Percentiles rank a stretch among this genome's conserved stretches.
These are phyloP conservation scores for Ophiosphaerella herpotricha DNA, from an alignment of 2,329 filamentous ascomycete species.

Conservation along the genomic window DNA sequence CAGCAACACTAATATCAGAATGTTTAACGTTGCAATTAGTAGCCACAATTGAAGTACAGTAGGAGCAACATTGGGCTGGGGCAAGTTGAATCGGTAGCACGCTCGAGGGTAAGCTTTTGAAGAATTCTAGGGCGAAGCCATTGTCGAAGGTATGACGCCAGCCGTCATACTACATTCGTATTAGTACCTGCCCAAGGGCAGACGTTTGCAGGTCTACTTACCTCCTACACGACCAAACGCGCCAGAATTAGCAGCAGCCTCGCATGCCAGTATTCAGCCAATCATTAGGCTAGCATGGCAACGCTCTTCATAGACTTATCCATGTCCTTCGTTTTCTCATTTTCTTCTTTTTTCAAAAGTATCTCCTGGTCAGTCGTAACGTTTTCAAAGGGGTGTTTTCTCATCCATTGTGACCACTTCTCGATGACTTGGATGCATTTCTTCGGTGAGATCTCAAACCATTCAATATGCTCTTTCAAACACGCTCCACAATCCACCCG, in stretches of 20 bases:
- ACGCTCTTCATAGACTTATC: too few relatives aligned
- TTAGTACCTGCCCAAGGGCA: conserved; percentile 1
- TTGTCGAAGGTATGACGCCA: conserved; percentile 10
- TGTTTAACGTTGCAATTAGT: conserved; percentile 4
- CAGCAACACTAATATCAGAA: conserved; percentile 7
- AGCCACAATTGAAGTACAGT: conserved; percentile 8
- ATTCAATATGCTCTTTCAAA: conserved; percentile 16
- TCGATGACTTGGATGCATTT: conserved; percentile 9
- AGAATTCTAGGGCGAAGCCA: conserved; percentile 9
- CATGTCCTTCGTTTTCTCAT: too few relatives aligned
- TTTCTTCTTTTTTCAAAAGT: too few relatives aligned
- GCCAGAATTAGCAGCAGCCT: neutral
- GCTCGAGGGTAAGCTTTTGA: conserved; percentile 1
- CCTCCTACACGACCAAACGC: conserved; percentile 6
- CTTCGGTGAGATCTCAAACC: conserved; percentile 4
- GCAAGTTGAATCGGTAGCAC: conserved; percentile 1
- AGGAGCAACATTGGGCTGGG: conserved; percentile 6
- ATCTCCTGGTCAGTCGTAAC: too few relatives aligned
- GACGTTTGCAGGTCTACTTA: conserved; percentile 6
- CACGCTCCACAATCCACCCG: conserved; percentile 11
- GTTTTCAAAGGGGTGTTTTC: conserved; percentile 7
- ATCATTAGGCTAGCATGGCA: too few relatives aligned
- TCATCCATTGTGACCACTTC: conserved; percentile 14
- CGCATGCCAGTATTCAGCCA: neutral
- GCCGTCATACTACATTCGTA: conserved; percentile 6